Base-by-base conservation (phyloP, 1,139 yeast species). In the Saccharomyces hybrid region DNA sequence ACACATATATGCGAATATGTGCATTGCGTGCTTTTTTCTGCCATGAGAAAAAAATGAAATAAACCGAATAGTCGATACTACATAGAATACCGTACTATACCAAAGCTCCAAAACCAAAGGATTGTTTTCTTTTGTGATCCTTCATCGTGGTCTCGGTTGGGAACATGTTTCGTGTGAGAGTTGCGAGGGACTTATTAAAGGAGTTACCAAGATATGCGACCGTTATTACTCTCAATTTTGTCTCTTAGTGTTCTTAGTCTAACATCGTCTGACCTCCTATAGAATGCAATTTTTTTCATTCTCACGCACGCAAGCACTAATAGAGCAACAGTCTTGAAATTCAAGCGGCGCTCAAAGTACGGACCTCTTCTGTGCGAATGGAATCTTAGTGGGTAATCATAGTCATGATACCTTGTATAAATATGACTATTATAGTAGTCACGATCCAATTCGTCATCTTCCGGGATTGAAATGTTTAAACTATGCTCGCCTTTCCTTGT, bases 301-400 rank as follows among this genome's bases (percentile, higher is more conserved):
- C 71, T 56, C 5, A 68, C 58, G 50, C 69, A 62, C 7, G 70
- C 63, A 28, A 61, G 56, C 11, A 67, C 69, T 29, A 66, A 53
- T 13, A 66, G 50, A 4, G 70, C 70, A 8, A 63, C 61, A 3
- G 65, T 62, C 38, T 62, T 68, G 56, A 68, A 68, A 29, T 42
- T 11, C 16, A 29, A 25, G 16, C 25, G 9, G 23, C 25, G 19
- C 29, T 46, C 29, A 25, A 44, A 44, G 44, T 31, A 26, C 13
- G 51, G 51, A n/a, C 38, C 44, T 38, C 44, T 46, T 5, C 47
- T 32, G 25, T 49, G 8, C 9, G 27, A 19, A 14, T 9, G 13
- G 32, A 26, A 49, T 9, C n/a, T 49, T 31, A 16, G 52, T 5
- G 14, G 32, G 16, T 46, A 29, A 11, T 34, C 46, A 46, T 51